phyloP scores from a whole-genome alignment of 192 early-diverging fungal species.

The Coemansia sp. region DNA sequence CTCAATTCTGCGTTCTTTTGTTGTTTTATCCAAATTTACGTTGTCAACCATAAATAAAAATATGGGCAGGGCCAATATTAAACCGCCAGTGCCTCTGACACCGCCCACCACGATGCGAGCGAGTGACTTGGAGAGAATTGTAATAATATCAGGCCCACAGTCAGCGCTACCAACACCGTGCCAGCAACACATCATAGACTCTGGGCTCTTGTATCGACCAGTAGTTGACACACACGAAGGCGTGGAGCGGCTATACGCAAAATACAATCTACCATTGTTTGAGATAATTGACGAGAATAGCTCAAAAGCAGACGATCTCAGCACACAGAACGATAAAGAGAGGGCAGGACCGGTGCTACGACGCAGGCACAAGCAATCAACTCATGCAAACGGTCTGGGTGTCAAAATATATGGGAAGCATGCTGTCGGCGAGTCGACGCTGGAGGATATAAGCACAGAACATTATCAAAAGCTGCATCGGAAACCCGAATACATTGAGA shows the following conservation, averaged over 20 bases:
- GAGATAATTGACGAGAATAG: constrained; percentile 18
- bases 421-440: neutral
- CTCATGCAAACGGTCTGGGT: too few species aligned
- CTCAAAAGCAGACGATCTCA: neutral
- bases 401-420: neutral
- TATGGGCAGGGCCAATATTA: constrained; percentile 20
- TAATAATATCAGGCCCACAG: constrained; percentile 29
- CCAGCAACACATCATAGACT: constrained; percentile 8
- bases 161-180: constrained; percentile 16
- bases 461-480: constrained; percentile 39
- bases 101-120: constrained; percentile 12
- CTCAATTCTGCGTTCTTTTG: neutral
- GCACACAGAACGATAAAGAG: constrained; percentile 13
- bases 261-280: constrained; percentile 34
- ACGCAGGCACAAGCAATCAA: constrained; percentile 12
- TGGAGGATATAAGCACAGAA: constrained; percentile 40
- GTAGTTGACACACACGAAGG: constrained; percentile 35
- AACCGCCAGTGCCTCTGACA: constrained; percentile 60
- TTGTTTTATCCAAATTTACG: neutral
- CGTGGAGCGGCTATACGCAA: constrained; percentile 36
- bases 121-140: constrained; percentile 31
- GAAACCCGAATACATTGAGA: constrained; percentile 50
- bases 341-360: constrained; percentile 28
- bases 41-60: neutral
- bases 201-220: constrained; percentile 21